Conservation (phyloP, 345 rosid species). For the Pistacia integerrima region DNA sequence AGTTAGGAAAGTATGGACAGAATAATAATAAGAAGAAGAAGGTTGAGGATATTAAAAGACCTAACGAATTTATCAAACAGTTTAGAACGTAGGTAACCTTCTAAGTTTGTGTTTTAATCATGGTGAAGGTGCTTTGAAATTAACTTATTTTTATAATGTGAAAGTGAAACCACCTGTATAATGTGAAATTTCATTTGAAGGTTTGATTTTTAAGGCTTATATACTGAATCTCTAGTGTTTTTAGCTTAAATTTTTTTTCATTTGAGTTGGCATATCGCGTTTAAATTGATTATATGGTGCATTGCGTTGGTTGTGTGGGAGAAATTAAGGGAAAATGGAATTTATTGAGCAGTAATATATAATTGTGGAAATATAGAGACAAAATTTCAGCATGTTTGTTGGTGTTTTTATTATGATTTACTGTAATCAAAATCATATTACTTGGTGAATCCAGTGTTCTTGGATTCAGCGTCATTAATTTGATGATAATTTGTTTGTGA, state of each 20-base stretch:
- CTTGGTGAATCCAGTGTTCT: no score
- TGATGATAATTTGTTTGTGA: no score
- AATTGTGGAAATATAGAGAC: no score
- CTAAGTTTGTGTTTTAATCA: neutral
- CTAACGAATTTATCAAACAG: no score
- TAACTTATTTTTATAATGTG: neutral
- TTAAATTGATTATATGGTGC: conserved; percentile 9
- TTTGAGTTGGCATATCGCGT: neutral
- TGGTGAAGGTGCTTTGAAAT: neutral
- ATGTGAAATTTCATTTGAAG: neutral
- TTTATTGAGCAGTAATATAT: no score
- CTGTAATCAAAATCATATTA: no score
- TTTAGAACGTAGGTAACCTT: conserved; percentile 40
- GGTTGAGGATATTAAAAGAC: no score
- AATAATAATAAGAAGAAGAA: no score
- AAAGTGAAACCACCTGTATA: neutral
- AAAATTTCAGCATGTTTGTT: no score
- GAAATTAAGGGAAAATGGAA: no score
- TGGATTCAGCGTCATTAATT: no score
- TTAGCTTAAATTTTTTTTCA: neutral
- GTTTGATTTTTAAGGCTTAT: neutral
- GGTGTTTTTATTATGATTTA: no score
- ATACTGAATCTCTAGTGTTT: neutral
- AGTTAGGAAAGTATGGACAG: conserved; percentile 45
- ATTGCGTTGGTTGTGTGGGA: neutral